A percentile compares a stretch with the other conserved stretches of the same genome.
Evolutionary conservation across 768 basidiomycete species (phyloP).

Genomic region (Royoungia palumana): DNA sequence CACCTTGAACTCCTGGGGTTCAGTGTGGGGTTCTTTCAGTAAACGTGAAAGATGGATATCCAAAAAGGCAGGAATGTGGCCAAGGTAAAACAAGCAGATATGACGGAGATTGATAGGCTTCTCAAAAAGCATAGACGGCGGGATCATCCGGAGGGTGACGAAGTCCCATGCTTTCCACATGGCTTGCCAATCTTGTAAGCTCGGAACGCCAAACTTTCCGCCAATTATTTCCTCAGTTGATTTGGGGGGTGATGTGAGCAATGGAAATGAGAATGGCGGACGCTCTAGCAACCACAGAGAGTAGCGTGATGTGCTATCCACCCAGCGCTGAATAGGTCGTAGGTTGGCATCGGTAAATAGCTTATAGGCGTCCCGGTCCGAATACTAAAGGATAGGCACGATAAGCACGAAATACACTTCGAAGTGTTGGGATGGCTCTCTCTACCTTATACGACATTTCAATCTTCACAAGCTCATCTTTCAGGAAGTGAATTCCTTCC

Average conservation of each 20-base stretch:
- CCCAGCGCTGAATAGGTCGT: slow-evolving; percentile 86
- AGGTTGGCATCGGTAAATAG: slow-evolving; percentile 75
- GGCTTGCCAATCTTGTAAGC: slow-evolving; percentile 71
- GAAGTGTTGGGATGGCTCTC: neutral
- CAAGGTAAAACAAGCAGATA: slow-evolving; percentile 95
- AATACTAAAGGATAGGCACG: slow-evolving; percentile 57
- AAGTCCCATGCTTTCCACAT: slow-evolving; percentile 91
- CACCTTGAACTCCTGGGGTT: slow-evolving; percentile 80
- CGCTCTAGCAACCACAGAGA: slow-evolving; percentile 91
- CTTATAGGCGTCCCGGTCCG: slow-evolving; percentile 60
- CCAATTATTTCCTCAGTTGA: slow-evolving; percentile 19
- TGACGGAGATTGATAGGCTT: slow-evolving; percentile 94
- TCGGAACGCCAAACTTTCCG: slow-evolving; percentile 61
- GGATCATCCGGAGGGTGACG: slow-evolving; percentile 82
- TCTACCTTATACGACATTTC: slow-evolving; percentile 86
- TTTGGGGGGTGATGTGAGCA: slow-evolving; percentile 41
- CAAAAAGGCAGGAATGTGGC: slow-evolving; percentile 90
- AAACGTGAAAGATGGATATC: slow-evolving; percentile 85
- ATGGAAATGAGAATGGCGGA: slow-evolving; percentile 74
- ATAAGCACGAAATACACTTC: neutral
- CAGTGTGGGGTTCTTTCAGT: slow-evolving; percentile 73
- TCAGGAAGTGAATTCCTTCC: slow-evolving; percentile 49
- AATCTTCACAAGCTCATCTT: slow-evolving; percentile 78
- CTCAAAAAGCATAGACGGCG: slow-evolving; percentile 76
- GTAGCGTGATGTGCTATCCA: slow-evolving; percentile 65